Base-by-base conservation (phyloP, 2,329 filamentous ascomycete genomes). In the Aspergillus bombycis region DNA sequence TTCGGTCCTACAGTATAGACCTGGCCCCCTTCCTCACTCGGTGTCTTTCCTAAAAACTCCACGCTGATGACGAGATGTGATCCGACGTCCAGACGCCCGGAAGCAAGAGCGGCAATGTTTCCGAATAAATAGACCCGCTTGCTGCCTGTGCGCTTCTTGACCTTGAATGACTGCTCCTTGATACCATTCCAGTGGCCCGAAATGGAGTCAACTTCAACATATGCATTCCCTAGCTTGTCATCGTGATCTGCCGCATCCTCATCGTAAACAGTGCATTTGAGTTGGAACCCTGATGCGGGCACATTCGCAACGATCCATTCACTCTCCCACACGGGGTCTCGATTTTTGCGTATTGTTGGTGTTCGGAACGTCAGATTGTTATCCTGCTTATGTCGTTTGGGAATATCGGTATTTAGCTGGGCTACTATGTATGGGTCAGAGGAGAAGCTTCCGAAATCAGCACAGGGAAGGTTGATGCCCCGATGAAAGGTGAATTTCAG, bases 281-380 rank as follows among this genome's bases (percentile, higher is more conserved):
- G 84, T 62, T 84, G 86, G 79, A 97, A 96, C 4, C 94, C 94
- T 0, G 86, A 87, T 0, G 89, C 82, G 0, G 94, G 94, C 2
- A 97, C 85, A 69, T 97, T 96, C 65, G 92, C 92, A 28, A 98
- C 90, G 26, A 93, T 84, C 94, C 94, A 98, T 64, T 92, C 86
- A 43, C 89, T 87, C 55, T 96, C 85, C 94, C 94, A 98, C 55
- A 82, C 83, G 0, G 94, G 94, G 70, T 94, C 86, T 1, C 88
- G 89, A 46, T 85, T 89, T 68, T 85, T 86, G 62, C 91, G 87
- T 38, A 94, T 79, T 0, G 94, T 97, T 0, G 85, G 87, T 0
- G 93, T 96, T 53, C 94, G 88, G 74, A 91, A 86, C 26, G 83
- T 83, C 36, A 97, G 80, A 26, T 88, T 84, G 0, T 93, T 91